A percentile compares a stretch with the other conserved stretches of the same genome.
Evolutionary conservation across 306 rosid genomes (phyloP).

Genomic region (Glycyrrhiza uralensis): DNA sequence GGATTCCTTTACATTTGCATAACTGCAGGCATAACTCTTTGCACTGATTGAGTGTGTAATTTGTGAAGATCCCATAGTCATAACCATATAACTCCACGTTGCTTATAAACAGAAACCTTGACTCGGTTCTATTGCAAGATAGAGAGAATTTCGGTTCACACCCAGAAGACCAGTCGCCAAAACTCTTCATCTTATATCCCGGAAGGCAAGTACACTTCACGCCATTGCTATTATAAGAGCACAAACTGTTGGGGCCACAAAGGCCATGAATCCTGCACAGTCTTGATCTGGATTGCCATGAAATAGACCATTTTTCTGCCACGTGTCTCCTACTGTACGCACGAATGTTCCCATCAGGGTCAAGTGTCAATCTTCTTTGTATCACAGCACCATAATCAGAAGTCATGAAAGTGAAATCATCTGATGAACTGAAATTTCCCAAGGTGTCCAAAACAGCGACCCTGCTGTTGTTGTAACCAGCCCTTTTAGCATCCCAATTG

Average conservation of each 20-base stretch:
- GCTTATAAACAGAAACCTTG: conserved; percentile 8
- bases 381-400: conserved; percentile 36
- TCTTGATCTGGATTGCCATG: conserved; percentile 48
- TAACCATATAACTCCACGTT: conserved; percentile 49
- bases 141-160: conserved; percentile 36
- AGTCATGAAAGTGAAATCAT: conserved; percentile 32
- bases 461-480: conserved; percentile 44
- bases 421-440: conserved; percentile 52
- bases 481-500: conserved; percentile 32
- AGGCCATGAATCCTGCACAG: conserved; percentile 51
- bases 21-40: conserved; percentile 31
- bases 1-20: conserved; percentile 44
- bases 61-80: conserved; percentile 25
- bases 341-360: conserved; percentile 51
- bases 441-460: conserved; percentile 39
- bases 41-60: conserved; percentile 36
- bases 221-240: conserved; percentile 20
- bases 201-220: conserved; percentile 40
- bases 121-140: conserved; percentile 26
- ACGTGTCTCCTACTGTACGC: conserved; percentile 31
- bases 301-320: conserved; percentile 32
- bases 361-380: conserved; percentile 47
- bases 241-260: conserved; percentile 45
- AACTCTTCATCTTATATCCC: conserved; percentile 31
- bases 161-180: conserved; percentile 38